Base-by-base conservation (phyloP, 2,329 filamentous ascomycete species). In the Coleophoma cylindrospora region DNA sequence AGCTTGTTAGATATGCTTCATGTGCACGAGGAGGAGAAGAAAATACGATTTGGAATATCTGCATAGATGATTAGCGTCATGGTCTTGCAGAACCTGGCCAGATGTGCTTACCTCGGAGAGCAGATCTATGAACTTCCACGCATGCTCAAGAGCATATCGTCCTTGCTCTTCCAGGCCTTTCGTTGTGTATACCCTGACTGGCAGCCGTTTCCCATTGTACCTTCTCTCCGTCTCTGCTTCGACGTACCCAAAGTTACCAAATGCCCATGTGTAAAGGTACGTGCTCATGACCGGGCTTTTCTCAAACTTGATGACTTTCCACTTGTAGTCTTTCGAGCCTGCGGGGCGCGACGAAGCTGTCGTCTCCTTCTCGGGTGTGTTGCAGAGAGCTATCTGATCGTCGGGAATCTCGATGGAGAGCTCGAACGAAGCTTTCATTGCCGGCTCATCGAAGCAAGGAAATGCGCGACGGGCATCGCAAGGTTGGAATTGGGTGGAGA, bases 281-380 rank as follows among this genome's bases (percentile, higher is more conserved):
- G 92, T 96, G 5, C 92, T 96, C 92, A 97, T 97, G 59, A 87
- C 77, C 2, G 92, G 92, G 1, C 90, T 91, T 64, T 86, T 89
- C 75, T 90, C 92, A 79, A 96, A 97, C 56, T 85, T 91, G 58
- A 96, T 89, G 3, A 87, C 83, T 75, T 95, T 95, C n/a, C 37
- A 19, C n/a, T 19, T 19, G 37, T 10, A 40, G 19, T 40, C 37
- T 27, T 27, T 27, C 27, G 27, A 27, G 27, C 27, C 27, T 27
- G 27, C 27, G 27, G 27, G 27, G 27, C 27, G 27, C 27, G 27
- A 10, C 27, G 27, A 27, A 27, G 27, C 27, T 27, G 41, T 44
- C n/a, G 14, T 12, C 11, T 14, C 14, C 34, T 44, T 21, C 15
- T 22, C 41, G 13, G 41, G 41, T 91, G 96, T 96, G 72, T 96